Evolutionary conservation across 1,284 basidiomycete species (phyloP), one percentile per base, ranked within the genome.

Genomic region (Pseudozyma tsukubaensis): DNA sequence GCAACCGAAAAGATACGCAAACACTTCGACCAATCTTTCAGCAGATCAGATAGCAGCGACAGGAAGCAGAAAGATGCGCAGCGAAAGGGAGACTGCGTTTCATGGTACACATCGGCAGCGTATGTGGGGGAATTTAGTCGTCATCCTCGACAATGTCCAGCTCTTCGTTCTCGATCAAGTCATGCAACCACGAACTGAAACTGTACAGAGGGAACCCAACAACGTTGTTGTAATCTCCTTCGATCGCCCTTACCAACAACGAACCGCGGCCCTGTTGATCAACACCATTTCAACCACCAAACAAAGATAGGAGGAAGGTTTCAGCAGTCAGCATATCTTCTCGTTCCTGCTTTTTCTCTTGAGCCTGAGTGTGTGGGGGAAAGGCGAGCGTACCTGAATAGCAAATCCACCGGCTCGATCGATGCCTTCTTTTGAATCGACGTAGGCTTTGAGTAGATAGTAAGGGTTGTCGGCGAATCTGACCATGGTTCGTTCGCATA

Each of bases 391-490:
- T 74, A 93, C 93, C 88, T 98, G 96, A 49, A 96, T 91, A 3
- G 94, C 94, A 83, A 98, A 98, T 0, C 96, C 96, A 4, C 95
- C 96, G 0, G 95, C 95, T 19, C 94, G 89, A 81, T 97, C 94
- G 49, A 91, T 84, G 0, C 96, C 96, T 85, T 99, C 96, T 1
- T 91, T 92, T 55, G 89, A 92, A 36, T 94, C 91, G 35, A 91
- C 93, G 80, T 98, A 98, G 0, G 94, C 93, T 74, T 92, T 83
- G 13, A 97, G 86, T 8, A 93, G 50, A 24, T 81, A 81, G 24
- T 82, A 77, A 60, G 82, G 80, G 65, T 78, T 81, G 42, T 85
- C 82, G 11, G 83, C 84, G 43, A 86, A 86, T 5, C 73, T 52
- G 29, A 86, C 79, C 18, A 76, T 51, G 9, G 84, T 84, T 45